phyloP scores from a whole-genome alignment of 2,329 filamentous ascomycete species.

The Botryotinia calthae region DNA sequence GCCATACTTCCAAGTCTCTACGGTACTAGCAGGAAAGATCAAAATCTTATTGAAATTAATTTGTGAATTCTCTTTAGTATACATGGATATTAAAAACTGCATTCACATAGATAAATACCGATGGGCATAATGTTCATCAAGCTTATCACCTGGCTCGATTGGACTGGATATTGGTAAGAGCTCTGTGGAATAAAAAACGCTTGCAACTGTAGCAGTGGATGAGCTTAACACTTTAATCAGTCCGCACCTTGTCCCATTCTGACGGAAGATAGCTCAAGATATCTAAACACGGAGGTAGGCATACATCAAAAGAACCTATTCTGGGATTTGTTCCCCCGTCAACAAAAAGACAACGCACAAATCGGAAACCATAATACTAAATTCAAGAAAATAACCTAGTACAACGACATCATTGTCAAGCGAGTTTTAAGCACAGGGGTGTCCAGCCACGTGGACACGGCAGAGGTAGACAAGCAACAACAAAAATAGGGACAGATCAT shows the following conservation, averaged over 20 bases:
- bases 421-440: not conserved
- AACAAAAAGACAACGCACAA: constrained; percentile 2
- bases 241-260: not conserved
- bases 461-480: constrained; percentile 11
- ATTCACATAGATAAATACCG: not conserved
- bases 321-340: not conserved
- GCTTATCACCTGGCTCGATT: not conserved
- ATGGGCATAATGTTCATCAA: not conserved
- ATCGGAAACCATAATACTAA: not conserved
- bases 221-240: not conserved
- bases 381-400: not conserved
- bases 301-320: not conserved
- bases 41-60: not conserved
- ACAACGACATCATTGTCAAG: not conserved
- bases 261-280: not conserved
- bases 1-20: not conserved
- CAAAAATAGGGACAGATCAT: not conserved
- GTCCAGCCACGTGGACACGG: constrained; percentile 6
- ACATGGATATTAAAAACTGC: not conserved
- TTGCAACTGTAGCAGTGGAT: not conserved
- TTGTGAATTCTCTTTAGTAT: not conserved
- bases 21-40: not conserved
- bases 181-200: not conserved
- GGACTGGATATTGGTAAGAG: not conserved
- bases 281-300: not conserved